Percentiles rank a stretch among this genome's conserved stretches.
Conservation (phyloP, 2,329 filamentous ascomycete species). For the Hypocrella siamensis region DNA sequence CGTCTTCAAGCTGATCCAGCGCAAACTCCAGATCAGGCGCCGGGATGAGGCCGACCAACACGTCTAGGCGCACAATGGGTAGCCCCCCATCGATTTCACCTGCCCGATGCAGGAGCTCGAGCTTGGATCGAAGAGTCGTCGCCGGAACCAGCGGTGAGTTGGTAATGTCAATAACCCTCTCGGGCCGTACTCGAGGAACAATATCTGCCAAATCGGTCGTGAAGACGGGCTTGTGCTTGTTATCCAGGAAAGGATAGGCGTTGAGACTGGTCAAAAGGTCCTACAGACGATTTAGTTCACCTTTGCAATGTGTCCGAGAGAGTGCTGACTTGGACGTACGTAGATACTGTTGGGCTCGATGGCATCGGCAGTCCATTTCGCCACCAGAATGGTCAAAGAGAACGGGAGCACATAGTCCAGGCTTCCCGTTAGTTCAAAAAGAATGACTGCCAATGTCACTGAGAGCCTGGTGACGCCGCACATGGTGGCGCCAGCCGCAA, state of each 20-base stretch:
- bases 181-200: conserved; percentile 55
- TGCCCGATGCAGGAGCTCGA: conserved; percentile 65
- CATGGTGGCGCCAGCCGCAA: conserved; percentile 93
- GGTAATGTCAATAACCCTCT: conserved; percentile 79
- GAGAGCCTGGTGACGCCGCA: conserved; percentile 89
- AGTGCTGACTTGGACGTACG: conserved; percentile 28
- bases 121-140: conserved; percentile 58
- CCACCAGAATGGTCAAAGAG: conserved; percentile 76
- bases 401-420: conserved; percentile 92
- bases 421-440: conserved; percentile 91
- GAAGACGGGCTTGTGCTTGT: conserved; percentile 84
- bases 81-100: conserved; percentile 88
- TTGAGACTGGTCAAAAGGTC: conserved; percentile 95
- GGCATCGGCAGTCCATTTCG: conserved; percentile 97
- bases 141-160: conserved; percentile 68
- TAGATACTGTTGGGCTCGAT: conserved; percentile 92
- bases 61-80: conserved; percentile 63
- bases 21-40: conserved; percentile 89
- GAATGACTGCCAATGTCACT: conserved; percentile 83
- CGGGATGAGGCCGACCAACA: conserved; percentile 81
- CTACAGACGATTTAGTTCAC: conserved; percentile 23
- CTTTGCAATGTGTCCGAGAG: background rate
- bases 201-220: conserved; percentile 81
- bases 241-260: conserved; percentile 92
- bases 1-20: conserved; percentile 67